Evolutionary conservation across 306 rosid genomes (phyloP).

Genomic region (Sophora flavescens): DNA sequence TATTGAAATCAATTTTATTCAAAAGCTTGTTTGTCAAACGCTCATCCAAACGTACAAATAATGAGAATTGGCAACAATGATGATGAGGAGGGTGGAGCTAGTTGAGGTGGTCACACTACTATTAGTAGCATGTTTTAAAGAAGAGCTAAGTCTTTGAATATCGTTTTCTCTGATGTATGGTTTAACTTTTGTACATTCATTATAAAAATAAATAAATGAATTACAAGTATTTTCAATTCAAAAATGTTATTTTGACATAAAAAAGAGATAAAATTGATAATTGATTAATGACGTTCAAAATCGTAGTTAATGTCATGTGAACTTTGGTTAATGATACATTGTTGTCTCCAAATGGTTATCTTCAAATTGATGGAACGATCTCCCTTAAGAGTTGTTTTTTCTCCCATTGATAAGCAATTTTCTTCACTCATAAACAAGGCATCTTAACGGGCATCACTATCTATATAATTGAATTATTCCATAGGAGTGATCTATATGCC

Average conservation of each 20-base stretch:
- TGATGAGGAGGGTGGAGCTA: too few species aligned
- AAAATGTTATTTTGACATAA: too few species aligned
- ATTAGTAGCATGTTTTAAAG: neutral
- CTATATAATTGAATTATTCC: conserved; percentile 46
- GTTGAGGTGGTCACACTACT: too few species aligned
- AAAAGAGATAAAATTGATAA: too few species aligned
- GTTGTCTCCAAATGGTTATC: neutral
- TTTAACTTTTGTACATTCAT: neutral
- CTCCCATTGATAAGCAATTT: conserved; percentile 5
- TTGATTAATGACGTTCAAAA: too few species aligned
- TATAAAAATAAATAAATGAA: neutral
- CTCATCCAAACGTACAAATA: too few species aligned
- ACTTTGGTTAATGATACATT: too few species aligned
- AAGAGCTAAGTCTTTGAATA: neutral
- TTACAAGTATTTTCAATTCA: neutral
- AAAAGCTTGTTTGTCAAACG: too few species aligned
- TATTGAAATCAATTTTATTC: too few species aligned
- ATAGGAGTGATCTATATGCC: conserved; percentile 32
- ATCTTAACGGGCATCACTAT: conserved; percentile 44
- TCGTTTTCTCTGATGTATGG: neutral
- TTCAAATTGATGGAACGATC: conserved; percentile 4
- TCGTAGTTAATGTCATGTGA: too few species aligned
- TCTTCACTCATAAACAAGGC: conserved; percentile 37
- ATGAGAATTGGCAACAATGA: too few species aligned
- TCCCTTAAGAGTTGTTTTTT: neutral